These are phyloP conservation scores for Aspergillus carbonarius DNA, from an alignment of 2,329 filamentous ascomycete species.

Conservation along the genomic window DNA sequence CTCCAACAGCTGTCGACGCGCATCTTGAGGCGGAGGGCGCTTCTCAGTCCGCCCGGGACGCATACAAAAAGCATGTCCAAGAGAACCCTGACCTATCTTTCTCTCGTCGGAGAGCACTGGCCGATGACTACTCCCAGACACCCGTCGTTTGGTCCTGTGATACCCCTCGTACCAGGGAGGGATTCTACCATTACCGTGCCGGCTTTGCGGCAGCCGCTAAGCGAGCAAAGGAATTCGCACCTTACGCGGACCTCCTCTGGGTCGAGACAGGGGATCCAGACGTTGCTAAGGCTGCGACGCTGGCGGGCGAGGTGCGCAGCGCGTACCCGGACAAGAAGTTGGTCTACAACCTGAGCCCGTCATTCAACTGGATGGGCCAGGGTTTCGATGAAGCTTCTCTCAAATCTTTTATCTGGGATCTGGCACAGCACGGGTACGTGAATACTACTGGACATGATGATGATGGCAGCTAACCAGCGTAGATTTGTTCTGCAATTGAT, in stretches of 20 bases:
- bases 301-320: conserved; percentile 73
- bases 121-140: conserved; percentile 63
- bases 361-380: conserved; percentile 98
- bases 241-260: conserved; percentile 94
- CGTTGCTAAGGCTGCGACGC: conserved; percentile 71
- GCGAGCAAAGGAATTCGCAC: conserved; percentile 85
- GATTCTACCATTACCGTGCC: conserved; percentile 56
- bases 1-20: conserved; percentile 63
- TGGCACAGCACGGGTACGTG: conserved; percentile 81
- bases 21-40: conserved; percentile 70
- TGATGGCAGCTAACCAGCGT: conserved; percentile 17
- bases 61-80: conserved; percentile 64
- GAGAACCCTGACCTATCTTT: conserved; percentile 74
- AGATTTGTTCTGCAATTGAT: conserved; percentile 65
- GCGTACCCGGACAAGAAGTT: conserved; percentile 77
- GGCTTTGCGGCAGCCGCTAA: conserved; percentile 87
- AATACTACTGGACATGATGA: not conserved
- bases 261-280: conserved; percentile 91
- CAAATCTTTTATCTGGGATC: conserved; percentile 93
- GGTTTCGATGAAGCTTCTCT: conserved; percentile 82
- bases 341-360: conserved; percentile 94
- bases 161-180: conserved; percentile 86
- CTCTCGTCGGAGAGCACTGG: conserved; percentile 71
- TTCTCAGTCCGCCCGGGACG: conserved; percentile 61
- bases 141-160: conserved; percentile 87